Base-by-base conservation (phyloP, 169 alveolate genomes). In the Plasmodium gallinaceum region DNA sequence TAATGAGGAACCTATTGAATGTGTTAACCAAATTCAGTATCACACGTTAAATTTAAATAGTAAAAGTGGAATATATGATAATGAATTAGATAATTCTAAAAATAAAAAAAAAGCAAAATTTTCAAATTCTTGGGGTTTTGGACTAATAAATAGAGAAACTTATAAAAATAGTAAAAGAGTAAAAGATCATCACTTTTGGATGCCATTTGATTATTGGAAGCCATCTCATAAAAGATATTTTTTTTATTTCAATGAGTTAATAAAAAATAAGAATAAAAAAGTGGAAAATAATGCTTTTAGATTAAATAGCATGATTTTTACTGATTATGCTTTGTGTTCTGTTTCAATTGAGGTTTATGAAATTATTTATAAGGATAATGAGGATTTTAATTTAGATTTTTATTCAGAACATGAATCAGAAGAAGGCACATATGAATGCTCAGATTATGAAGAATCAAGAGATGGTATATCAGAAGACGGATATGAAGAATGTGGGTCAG, bases 101-200 rank as follows among this genome's bases (percentile, higher is more conserved):
- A 71, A 86, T 20, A 86, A 64, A 32, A 71, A 61, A 46, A 60
- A 37, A 64, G 32, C 51, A 39, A 70, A 70, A 43, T 24, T 70
- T 71, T 72, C 92, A n/a, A 86, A 72, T 48, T 86, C 92, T 12
- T 86, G 92, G 74, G 92, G 88, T 14, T 70, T 86, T 61, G 74
- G 72, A 10, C 43, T 62, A 37, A 58, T 60, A 20, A 86, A 69
- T 42, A 70, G 65, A 86, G 88, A 86, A 14, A 86, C 73, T 16
- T 45, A 60, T 51, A 86, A 71, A 86, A 86, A 51, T 46, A 57
- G 58, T 14, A 86, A 60, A 16, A 86, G 71, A 72, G 45, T 66
- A 26, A 86, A 86, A 51, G 92, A 86, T 51, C 92, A 86, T 73
- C 92, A 86, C 24, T 86, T 86, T 51, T 86, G 92, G 92, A 71